Conservation (phyloP, 345 rosid genomes). For the Eucalyptus tenuipes region DNA sequence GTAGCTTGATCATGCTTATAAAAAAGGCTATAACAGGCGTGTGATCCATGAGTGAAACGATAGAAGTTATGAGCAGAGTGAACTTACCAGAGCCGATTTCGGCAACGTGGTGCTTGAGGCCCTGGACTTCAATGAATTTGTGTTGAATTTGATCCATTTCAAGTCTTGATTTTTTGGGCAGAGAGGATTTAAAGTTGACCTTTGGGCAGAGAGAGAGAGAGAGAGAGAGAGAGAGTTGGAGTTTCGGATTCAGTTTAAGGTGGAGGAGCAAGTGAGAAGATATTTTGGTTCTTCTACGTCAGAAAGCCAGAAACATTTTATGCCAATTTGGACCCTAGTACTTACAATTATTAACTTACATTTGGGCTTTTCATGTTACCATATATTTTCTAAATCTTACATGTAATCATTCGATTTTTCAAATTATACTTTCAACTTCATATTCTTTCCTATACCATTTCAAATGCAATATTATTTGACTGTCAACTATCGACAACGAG, state of each 20-base stretch:
- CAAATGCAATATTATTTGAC: not conserved
- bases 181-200: no score
- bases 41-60: not conserved
- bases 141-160: conserved; percentile 34
- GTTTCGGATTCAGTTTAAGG: not conserved
- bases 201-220: not conserved
- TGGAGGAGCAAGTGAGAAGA: not conserved
- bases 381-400: not conserved
- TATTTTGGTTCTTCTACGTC: not conserved
- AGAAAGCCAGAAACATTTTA: not conserved
- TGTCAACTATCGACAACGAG: not conserved
- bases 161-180: not conserved
- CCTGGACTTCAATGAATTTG: conserved; percentile 11
- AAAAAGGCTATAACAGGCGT: not conserved
- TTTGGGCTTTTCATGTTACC: not conserved
- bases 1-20: not conserved
- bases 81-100: conserved; percentile 26
- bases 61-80: not conserved
- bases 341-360: not conserved
- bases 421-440: not conserved
- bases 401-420: not conserved
- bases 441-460: not conserved
- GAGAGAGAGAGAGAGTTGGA: not conserved
- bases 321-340: not conserved
- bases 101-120: conserved; percentile 32